Evolutionary conservation across 768 basidiomycete species (phyloP), one percentile per base, ranked within the genome.

Genomic region (Lactifluus pinguis): DNA sequence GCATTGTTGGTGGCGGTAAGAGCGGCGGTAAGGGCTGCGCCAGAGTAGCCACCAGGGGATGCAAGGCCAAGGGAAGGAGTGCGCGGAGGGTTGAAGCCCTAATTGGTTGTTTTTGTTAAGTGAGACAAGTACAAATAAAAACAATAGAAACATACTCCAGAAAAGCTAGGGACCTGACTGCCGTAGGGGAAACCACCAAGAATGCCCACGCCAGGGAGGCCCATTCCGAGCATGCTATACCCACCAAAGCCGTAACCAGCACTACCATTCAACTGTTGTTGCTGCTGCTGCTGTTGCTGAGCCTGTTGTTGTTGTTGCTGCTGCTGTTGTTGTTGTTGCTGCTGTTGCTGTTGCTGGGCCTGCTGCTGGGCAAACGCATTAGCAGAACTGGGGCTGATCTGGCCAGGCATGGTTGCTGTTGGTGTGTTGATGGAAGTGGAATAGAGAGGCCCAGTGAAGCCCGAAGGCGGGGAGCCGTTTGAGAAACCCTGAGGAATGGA

Each of bases 171-270:
- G 74, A 88, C 84, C 68, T 89, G 88, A 21, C 75, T 79, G 63
- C 77, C 77, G 75, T 90, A 90, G 3, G 85, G 82, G 74, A 89
- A 90, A 32, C 79, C 83, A 44, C 81, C 65, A 17, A 89, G 76
- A 78, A 89, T 84, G 57, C 80, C 81, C 76, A 90, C 85, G 57
- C 77, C 80, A 9, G 87, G 86, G 67, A 90, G 77, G 53, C 87
- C 86, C 87, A 91, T 90, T 25, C 85, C 85, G 38, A 88, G 78
- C 84, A 91, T 87, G 62, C 79, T 85, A 72, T 89, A 89, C 7
- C 82, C 84, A 63, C 78, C 81, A 67, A 87, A 86, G 59, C 76
- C 77, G 59, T 75, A 77, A 66, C 87, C 87, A 17, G 76, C 73
- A 59, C 71, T 79, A 50, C 66, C 63, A 7, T 60, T 56, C 19